phyloP scores from a whole-genome alignment of 2,329 filamentous ascomycete species.

The Botrytis hyacinthi region DNA sequence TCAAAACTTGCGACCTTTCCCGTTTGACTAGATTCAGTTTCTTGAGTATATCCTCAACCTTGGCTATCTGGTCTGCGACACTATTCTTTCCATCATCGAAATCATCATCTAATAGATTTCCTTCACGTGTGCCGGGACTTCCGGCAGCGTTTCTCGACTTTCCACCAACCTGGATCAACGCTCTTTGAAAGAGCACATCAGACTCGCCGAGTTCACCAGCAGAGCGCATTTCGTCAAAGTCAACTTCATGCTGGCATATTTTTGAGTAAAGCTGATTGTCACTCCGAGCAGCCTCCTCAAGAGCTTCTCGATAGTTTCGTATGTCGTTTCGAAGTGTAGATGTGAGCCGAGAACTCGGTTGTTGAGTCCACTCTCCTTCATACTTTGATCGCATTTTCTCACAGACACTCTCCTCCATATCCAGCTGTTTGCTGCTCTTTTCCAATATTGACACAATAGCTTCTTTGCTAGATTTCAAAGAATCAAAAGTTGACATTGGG shows the following conservation, averaged over 20 bases:
- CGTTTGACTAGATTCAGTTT: conserved; percentile 90
- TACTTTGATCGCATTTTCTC: conserved; percentile 99
- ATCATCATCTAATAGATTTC: conserved; percentile 85
- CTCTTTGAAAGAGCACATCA: conserved; percentile 84
- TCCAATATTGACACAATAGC: conserved; percentile 72
- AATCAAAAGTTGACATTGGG: conserved; percentile 75
- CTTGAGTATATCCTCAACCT: conserved; percentile 85
- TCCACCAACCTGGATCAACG: conserved; percentile 71
- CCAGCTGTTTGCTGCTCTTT: conserved; percentile 79
- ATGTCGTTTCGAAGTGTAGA: conserved; percentile 85
- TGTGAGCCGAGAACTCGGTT: conserved; percentile 87
- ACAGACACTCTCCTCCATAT: conserved; percentile 96
- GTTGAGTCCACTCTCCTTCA: conserved; percentile 92
- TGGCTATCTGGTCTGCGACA: conserved; percentile 84
- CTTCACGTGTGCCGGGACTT: conserved; percentile 61
- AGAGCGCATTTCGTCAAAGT: conserved; percentile 93
- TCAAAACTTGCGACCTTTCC: conserved; percentile 86
- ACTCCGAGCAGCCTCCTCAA: conserved; percentile 85
- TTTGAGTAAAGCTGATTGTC: conserved; percentile 82
- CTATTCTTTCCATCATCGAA: conserved; percentile 78
- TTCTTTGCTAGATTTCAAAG: conserved; percentile 73
- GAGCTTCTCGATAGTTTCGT: conserved; percentile 79
- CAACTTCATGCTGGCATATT: conserved; percentile 77
- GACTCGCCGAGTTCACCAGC: conserved; percentile 84
- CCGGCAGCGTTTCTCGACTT: conserved; percentile 56